Evolutionary conservation across 805 yeast species (phyloP).

Genomic region (Yarrowia keelungensis): DNA sequence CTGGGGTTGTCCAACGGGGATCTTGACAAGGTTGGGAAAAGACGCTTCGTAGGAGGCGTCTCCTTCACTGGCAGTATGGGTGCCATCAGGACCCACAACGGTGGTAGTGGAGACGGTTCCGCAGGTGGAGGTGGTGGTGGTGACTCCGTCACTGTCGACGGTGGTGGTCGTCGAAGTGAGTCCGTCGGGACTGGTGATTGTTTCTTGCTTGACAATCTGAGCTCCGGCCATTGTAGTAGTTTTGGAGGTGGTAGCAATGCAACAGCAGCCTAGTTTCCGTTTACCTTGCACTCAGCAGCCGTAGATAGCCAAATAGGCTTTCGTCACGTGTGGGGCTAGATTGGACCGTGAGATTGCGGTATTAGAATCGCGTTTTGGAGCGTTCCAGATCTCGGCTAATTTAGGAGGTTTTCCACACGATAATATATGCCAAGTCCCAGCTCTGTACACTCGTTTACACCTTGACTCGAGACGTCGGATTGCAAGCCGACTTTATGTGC

Average conservation of each 20-base stretch:
- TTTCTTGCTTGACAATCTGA: conserved; percentile 26
- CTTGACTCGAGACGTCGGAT: neutral
- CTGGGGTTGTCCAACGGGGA: conserved; percentile 24
- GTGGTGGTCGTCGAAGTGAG: conserved; percentile 24
- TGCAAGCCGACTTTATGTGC: conserved; percentile 2
- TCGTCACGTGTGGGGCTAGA: conserved; percentile 11
- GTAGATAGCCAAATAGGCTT: conserved; percentile 26
- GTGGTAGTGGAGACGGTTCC: conserved; percentile 36
- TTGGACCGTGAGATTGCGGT: conserved; percentile 20
- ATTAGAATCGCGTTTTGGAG: neutral
- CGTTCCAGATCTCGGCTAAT: neutral
- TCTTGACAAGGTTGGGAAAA: conserved; percentile 26
- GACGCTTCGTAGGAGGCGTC: conserved; percentile 7
- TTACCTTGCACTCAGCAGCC: neutral
- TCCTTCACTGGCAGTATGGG: conserved; percentile 13
- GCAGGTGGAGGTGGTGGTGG: conserved; percentile 27
- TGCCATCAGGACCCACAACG: conserved; percentile 22
- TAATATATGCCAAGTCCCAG: neutral
- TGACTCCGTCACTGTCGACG: conserved; percentile 23
- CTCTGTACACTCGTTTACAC: neutral
- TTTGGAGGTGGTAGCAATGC: conserved; percentile 17
- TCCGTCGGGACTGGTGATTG: conserved; percentile 24
- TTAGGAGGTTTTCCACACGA: neutral
- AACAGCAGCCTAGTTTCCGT: neutral
- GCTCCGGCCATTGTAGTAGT: conserved; percentile 4